Evolutionary conservation across 306 rosid genomes (phyloP), one percentile per base, ranked within the genome.

Genomic region (Prunus kanzakura): DNA sequence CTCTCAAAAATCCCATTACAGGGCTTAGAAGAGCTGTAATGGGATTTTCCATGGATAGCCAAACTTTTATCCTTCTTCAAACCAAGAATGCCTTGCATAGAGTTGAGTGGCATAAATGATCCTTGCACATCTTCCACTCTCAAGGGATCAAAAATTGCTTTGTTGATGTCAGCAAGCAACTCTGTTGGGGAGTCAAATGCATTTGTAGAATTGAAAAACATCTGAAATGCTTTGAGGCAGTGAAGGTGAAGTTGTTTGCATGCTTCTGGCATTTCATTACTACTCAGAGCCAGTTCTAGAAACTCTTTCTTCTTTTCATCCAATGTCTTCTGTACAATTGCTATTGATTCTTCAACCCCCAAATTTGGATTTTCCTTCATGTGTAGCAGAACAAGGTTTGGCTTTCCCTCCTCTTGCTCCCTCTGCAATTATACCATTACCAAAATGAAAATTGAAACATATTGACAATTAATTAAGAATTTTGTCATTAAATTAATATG

Each of bases 121-220:
- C 29, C 52, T 7, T 11, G 19, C 11, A 15, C 32, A 32, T 45
- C 15, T 38, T 22, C 73, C 20, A 43, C 41, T 32, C 6, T 14
- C 6, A 77, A n/a, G 4, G 78, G 79, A 56, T 29, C 29, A 65
- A 64, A 81, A 14, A 81, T 49, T 50, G 82, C 85, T 29, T 67
- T 72, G 3, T 67, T 73, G 49, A 82, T 82, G 49, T 72, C 82
- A 11, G 19, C 52, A n/a, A 82, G 82, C 75, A 77, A 47, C 46
- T 71, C 72, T 4, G 79, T 82, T 12, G 60, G 49, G 23, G 79
- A 82, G 58, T 82, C 82, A 32, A 30, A 82, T 32, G 65, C 49
- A 73, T 82, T 82, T 23, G 66, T 30, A 3, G 82, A 73, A 47
- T 76, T 71, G 81, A 11, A 81, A 65, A 81, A 81, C 84, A 76